Evolutionary conservation across 108 stramenopile genomes (phyloP).

Genomic region (Cylindrotheca closterium): DNA sequence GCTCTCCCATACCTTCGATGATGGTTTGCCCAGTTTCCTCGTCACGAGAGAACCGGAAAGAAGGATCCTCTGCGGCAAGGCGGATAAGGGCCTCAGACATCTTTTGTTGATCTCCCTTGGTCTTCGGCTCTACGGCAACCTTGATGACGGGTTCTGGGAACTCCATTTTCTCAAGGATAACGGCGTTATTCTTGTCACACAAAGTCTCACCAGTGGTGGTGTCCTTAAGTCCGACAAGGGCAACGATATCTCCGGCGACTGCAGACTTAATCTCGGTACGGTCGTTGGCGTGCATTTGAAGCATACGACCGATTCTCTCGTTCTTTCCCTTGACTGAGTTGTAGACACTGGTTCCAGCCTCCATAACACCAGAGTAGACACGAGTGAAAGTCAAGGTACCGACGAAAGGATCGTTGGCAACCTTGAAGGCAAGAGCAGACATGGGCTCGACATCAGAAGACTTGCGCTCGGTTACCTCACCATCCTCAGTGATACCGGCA

Average conservation of each 20-base stretch:
- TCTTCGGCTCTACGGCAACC: conserved; percentile 97
- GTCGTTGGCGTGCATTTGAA: conserved; percentile 98
- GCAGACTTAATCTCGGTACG: conserved; percentile 89
- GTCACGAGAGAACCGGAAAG: conserved; percentile 93
- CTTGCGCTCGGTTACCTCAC: conserved; percentile 57
- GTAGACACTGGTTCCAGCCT: conserved; percentile 88
- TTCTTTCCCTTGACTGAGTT: conserved; percentile 99
- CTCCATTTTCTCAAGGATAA: conserved; percentile 97
- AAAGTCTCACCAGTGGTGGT: conserved; percentile 98
- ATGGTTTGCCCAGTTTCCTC: conserved; percentile 98
- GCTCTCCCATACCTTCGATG: conserved; percentile 99
- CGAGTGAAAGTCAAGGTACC: conserved; percentile 94
- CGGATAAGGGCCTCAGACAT: conserved; percentile 95
- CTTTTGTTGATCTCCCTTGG: conserved; percentile 89
- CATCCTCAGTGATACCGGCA: conserved; percentile 80
- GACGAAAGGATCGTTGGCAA: conserved; percentile 96
- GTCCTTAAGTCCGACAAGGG: conserved; percentile 93
- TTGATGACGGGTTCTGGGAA: conserved; percentile 99
- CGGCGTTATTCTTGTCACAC: conserved; percentile 72
- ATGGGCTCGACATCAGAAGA: conserved; percentile 91
- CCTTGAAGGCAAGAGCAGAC: conserved; percentile 97
- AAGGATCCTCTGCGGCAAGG: conserved; percentile 97
- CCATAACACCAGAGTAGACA: conserved; percentile 94
- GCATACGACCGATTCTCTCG: conserved; percentile 96
- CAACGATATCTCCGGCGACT: conserved; percentile 96